Conservation (phyloP, 108 stramenopile species). For the Epithemia pelagica region DNA sequence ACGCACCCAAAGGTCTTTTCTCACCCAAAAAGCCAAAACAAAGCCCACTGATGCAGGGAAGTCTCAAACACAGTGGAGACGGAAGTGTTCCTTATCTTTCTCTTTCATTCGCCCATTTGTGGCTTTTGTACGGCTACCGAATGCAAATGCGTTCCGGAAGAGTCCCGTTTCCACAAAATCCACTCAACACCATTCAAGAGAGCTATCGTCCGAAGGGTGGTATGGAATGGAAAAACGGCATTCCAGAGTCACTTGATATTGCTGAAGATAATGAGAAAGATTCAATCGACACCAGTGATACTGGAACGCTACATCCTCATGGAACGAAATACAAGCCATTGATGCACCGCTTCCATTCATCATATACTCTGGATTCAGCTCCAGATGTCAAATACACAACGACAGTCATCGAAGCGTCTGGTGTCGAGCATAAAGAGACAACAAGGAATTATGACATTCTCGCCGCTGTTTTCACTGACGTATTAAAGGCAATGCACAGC, state of each 20-base stretch:
- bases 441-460: constrained; percentile 85
- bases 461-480: constrained; percentile 78
- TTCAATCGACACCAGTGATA: constrained; percentile 37
- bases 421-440: constrained; percentile 88
- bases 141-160: constrained; percentile 47
- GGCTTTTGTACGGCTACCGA: constrained; percentile 77
- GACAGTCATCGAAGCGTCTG: constrained; percentile 79
- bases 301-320: constrained; percentile 68
- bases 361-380: constrained; percentile 56
- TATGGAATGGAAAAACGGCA: constrained; percentile 70
- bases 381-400: constrained; percentile 76
- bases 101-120: constrained; percentile 77
- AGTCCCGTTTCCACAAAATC: constrained; percentile 40
- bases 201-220: constrained; percentile 71
- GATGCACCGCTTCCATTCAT: constrained; percentile 70
- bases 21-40: constrained; percentile 50
- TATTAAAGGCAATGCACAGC: constrained; percentile 66
- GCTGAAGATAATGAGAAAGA: constrained; percentile 14
- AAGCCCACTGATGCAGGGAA: constrained; percentile 23
- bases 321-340: constrained; percentile 82
- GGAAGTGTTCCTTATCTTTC: constrained; percentile 81
- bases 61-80: constrained; percentile 66
- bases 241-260: constrained; percentile 30
- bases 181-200: constrained; percentile 60
- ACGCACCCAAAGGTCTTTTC: constrained; percentile 14